Base-by-base conservation (phyloP, 345 rosid genomes). In the Pistacia integerrima region DNA sequence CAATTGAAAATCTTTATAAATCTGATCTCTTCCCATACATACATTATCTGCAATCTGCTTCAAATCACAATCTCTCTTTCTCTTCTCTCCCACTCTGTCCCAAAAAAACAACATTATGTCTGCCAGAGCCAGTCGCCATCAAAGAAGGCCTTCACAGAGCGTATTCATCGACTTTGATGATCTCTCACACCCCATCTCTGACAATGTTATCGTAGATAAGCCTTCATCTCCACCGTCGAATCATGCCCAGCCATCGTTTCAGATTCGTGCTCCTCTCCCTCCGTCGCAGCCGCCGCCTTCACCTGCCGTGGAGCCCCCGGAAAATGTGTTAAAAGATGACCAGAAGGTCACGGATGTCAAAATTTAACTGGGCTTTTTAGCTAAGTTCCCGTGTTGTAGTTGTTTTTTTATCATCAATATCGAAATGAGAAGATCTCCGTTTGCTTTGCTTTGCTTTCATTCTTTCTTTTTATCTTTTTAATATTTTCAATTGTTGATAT, bases 111-210 rank as follows among this genome's bases (percentile, higher is more conserved):
- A 5, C 20, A 58, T 4, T 14, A 78, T 82, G 84, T 82, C 84
- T 12, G 51, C 68, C 5, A 73, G 70, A 49, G 35, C 63, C 30
- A 70, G 63, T 38, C 77, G 82, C 75, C 84, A 82, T 64, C 67
- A 72, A 33, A 71, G 84, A 65, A 82, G 66, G 77, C 71, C 70
- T 11, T 78, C 82, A 11, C 81, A 74, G 69, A 67, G 70, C 49
- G 74, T 74, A 17, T 66, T 70, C 79, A 1, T 77, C 70, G 18
- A 65, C 70, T 20, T 76, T 3, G 77, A 60, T 22, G 76, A 75
- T 74, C 57, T 74, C 22, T 52, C 67, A 2, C 54, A 28, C 2
- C 76, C 76, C 35, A 7, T 46, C 67, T 63, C 77, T 25, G 51
- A 63, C 17, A 51, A 35, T 55, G 79, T 4, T 10, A 67, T 22